A percentile compares a stretch with the other conserved stretches of the same genome.
Evolutionary conservation across 495 filamentous ascomycete species (phyloP).

Genomic region (Apiosordaria backusii): DNA sequence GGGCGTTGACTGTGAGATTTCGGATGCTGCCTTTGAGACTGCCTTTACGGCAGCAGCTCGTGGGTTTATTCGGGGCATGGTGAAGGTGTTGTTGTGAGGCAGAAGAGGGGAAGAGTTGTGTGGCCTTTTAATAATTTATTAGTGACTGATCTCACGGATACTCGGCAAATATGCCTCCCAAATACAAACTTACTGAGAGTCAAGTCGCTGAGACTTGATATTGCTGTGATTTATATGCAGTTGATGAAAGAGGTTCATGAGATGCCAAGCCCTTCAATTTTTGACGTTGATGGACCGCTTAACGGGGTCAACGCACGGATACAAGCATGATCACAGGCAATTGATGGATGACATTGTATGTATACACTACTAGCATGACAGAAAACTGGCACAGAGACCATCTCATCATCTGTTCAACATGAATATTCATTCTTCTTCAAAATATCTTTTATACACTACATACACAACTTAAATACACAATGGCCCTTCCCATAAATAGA

Average conservation of each 20-base stretch:
- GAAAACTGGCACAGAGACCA: too few species aligned
- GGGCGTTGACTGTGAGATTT: background rate
- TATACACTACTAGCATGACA: too few species aligned
- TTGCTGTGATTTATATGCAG: background rate
- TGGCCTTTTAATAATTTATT: too few species aligned
- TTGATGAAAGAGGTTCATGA: background rate
- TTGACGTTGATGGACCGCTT: background rate
- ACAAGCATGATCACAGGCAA: background rate
- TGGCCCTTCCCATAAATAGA: too few species aligned
- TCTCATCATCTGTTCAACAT: background rate
- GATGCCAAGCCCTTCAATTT: background rate
- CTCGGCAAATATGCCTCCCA: background rate
- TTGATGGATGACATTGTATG: too few species aligned
- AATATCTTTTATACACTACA: background rate
- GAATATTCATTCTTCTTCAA: background rate
- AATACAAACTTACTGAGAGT: background rate
- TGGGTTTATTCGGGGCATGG: background rate
- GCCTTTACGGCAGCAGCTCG: background rate
- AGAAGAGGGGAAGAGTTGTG: background rate
- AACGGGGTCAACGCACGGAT: background rate
- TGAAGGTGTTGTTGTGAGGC: background rate
- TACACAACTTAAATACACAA: background rate
- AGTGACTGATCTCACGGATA: background rate
- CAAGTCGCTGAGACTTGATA: background rate
- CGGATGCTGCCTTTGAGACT: background rate